Evolutionary conservation across 495 filamentous ascomycete species (phyloP).

Genomic region (Penicillium paradoxum): DNA sequence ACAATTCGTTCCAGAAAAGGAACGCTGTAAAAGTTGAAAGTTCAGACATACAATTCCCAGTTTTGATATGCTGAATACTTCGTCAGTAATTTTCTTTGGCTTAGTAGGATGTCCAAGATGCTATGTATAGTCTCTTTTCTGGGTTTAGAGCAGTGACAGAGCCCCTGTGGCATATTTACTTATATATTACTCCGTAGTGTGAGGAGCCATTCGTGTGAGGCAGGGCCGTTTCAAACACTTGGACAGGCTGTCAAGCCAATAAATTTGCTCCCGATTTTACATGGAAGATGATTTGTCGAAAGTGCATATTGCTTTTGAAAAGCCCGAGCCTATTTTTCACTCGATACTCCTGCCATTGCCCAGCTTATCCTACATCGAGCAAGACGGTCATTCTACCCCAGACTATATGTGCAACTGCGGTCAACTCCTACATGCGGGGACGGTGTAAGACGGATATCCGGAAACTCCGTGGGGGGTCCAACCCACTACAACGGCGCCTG

Average conservation of each 20-base stretch:
- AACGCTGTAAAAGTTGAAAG: conserved; percentile 17
- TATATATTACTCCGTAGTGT: no score
- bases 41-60: neutral
- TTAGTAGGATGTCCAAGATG: neutral
- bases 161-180: no score
- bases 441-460: conserved; percentile 17
- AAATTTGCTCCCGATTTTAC: no score
- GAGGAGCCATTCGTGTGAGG: no score
- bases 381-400: conserved; percentile 2
- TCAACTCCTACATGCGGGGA: conserved; percentile 15
- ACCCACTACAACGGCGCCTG: conserved; percentile 10
- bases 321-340: neutral
- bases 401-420: neutral
- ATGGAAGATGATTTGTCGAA: neutral
- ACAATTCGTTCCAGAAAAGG: conserved; percentile 9
- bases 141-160: no score
- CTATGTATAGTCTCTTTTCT: neutral
- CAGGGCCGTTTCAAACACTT: no score
- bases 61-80: neutral
- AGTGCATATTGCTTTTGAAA: neutral
- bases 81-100: neutral
- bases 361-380: neutral
- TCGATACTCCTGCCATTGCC: neutral
- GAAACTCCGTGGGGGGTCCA: conserved; percentile 14
- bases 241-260: neutral